Base-by-base conservation (phyloP, 495 filamentous ascomycete species). In the Hyaloscypha hepaticicola region DNA sequence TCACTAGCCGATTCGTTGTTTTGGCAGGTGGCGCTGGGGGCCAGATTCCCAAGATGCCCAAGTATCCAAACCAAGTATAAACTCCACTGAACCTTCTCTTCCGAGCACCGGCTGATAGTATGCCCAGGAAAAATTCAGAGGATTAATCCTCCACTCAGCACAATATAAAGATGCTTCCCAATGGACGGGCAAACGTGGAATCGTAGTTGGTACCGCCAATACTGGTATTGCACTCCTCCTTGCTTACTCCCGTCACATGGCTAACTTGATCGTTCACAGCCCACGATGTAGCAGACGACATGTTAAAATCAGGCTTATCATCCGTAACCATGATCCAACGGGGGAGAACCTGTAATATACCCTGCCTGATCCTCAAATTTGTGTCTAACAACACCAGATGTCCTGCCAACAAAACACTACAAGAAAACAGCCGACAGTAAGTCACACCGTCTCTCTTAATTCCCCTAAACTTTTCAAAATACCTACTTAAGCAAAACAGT, bases 241-340 rank as follows among this genome's bases (percentile, higher is more conserved):
- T 48, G 27, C 52, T n/a, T 58, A 55, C 22, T 26, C n/a, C 14
- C 6, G 31, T 12, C 9, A 27, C 26, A 26, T 33, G 14, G 57
- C 45, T 55, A 53, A 64, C 26, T 53, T 33, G n/a, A n/a, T n/a
- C 27, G 5, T 4, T 28, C 3, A n/a, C 26, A 74, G 78, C 71
- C 0, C 80, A 82, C 61, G 80, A 83, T 66, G 67, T 82, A 1
- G 73, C 78, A 0, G 75, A 77, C 52, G 78, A 82, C 59, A 79
- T 79, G 69, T 60, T 78, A 33, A 65, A 67, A 19, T 71, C 78
- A 1, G 72, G 74, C 8, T 68, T 79, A 19, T 33, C 70, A 14
- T 67, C 72, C 2, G 68, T 77, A 1, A 80, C 79, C 7, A 79
- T 82, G 75, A 67, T 78, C 8, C 77, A 77, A 56, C 66, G 72